Percentiles rank a stretch among this genome's conserved stretches.
Conservation (phyloP, 306 rosid species). For the Corylus avellana region DNA sequence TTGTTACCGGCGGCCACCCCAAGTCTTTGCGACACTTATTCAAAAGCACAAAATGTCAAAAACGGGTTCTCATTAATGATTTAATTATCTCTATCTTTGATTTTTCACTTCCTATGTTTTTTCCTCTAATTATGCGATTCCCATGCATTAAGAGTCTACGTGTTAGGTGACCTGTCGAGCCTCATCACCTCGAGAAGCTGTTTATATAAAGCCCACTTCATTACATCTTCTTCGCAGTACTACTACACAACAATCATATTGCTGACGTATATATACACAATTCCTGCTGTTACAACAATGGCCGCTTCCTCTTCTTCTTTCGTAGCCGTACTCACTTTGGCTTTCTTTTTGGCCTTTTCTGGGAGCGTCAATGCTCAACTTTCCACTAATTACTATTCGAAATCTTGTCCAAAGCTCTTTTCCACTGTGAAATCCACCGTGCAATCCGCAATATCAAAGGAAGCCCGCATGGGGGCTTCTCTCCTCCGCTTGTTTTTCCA, state of each 20-base stretch:
- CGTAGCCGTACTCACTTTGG: slow-evolving; percentile 27
- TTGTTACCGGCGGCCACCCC: neutral
- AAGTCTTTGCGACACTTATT: neutral
- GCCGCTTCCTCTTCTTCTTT: slow-evolving; percentile 33
- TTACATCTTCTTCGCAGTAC: neutral
- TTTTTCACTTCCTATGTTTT: neutral
- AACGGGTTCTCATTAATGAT: neutral
- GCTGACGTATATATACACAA: neutral
- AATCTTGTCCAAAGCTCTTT: slow-evolving; percentile 63
- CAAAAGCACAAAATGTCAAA: neutral
- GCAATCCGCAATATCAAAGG: slow-evolving; percentile 59
- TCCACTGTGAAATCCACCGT: slow-evolving; percentile 53
- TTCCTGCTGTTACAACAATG: neutral
- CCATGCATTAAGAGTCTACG: slow-evolving; percentile 44
- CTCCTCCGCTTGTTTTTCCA: slow-evolving; percentile 89
- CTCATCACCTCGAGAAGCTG: slow-evolving; percentile 29
- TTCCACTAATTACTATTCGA: slow-evolving; percentile 47
- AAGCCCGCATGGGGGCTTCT: slow-evolving; percentile 94
- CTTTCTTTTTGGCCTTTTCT: slow-evolving; percentile 27
- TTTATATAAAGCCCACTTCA: slow-evolving; percentile 40
- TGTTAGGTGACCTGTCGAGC: slow-evolving; percentile 59
- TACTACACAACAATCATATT: too few relatives aligned
- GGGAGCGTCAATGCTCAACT: slow-evolving; percentile 55
- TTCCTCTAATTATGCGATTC: neutral
- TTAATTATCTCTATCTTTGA: neutral